phyloP scores from a whole-genome alignment of 1,139 yeast genomes.

The Debaryomyces subglobosus region DNA sequence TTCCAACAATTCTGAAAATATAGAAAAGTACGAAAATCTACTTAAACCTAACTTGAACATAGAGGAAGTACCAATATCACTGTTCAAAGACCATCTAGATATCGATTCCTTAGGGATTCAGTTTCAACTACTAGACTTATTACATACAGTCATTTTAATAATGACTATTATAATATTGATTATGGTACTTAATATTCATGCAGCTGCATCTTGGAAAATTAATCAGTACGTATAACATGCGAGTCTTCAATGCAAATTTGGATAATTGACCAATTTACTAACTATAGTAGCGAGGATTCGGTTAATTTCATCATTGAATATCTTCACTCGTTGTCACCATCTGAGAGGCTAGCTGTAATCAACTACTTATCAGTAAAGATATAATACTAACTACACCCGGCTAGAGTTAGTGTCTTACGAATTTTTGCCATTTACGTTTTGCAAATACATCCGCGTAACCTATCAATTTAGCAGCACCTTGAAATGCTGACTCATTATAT shows the following conservation, averaged over 20 bases:
- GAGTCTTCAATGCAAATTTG: too few species aligned
- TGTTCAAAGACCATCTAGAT: background rate
- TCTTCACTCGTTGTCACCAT: conserved; percentile 1
- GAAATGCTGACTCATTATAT: background rate
- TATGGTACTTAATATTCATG: conserved; percentile 8
- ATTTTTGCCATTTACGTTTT: background rate
- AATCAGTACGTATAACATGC: background rate
- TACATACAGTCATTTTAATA: conserved; percentile 11
- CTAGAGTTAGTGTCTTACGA: background rate
- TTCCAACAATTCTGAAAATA: background rate
- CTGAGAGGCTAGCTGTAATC: conserved; percentile 2
- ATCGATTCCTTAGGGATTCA: background rate
- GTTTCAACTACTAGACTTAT: conserved; percentile 5
- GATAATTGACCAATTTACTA: background rate
- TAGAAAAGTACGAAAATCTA: conserved; percentile 1
- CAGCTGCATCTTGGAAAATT: background rate
- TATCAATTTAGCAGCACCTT: too few species aligned
- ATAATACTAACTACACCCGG: background rate
- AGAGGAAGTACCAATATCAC: conserved; percentile 2
- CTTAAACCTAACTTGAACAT: conserved; percentile 2
- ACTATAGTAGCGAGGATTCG: background rate
- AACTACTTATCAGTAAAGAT: background rate
- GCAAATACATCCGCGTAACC: background rate
- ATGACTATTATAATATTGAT: conserved; percentile 11
- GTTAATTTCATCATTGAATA: background rate